These are phyloP conservation scores for Geotrichum carabidarum DNA, from an alignment of 1,139 yeast genomes.

Conservation along the genomic window DNA sequence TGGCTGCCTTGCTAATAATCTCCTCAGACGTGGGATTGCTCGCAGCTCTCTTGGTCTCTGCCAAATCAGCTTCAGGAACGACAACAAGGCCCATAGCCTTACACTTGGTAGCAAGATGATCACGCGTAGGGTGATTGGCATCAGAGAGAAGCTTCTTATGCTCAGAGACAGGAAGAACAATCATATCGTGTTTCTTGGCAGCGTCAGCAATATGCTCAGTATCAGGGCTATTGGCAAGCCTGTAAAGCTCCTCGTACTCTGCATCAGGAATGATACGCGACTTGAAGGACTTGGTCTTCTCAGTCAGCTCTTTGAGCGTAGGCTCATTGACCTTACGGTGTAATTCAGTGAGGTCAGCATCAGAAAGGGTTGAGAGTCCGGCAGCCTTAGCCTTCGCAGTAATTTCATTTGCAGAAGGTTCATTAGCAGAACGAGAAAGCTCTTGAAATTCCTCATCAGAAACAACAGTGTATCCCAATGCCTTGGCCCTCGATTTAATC, in stretches of 20 bases:
- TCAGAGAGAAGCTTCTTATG: constrained; percentile 22
- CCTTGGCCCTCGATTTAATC: constrained; percentile 15
- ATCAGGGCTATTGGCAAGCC: constrained; percentile 11
- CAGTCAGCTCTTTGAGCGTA: constrained; percentile 32
- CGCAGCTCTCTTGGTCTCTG: constrained; percentile 8
- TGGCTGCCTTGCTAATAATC: constrained; percentile 5
- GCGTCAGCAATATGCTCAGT: constrained; percentile 26
- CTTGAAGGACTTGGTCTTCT: constrained; percentile 6
- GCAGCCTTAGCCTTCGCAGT: constrained; percentile 27
- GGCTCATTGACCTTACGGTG: constrained; percentile 26
- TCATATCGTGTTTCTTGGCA: constrained; percentile 35
- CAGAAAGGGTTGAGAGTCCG: constrained; percentile 30
- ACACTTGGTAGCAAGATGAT: constrained; percentile 27
- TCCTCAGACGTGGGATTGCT: constrained; percentile 16
- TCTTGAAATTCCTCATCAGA: constrained; percentile 20
- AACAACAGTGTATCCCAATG: constrained; percentile 35
- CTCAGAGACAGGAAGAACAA: constrained; percentile 27
- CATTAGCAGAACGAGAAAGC: constrained; percentile 20
- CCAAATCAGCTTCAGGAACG: constrained; percentile 8
- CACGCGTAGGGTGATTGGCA: constrained; percentile 17
- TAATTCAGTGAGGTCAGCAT: constrained; percentile 27
- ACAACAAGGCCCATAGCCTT: constrained; percentile 11
- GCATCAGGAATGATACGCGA: constrained; percentile 10
- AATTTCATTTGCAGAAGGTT: constrained; percentile 20
- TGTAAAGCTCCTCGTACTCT: constrained; percentile 16